A percentile compares a stretch with the other conserved stretches of the same genome.
Evolutionary conservation across 106 monocot genomes (phyloP).

Genomic region (Dendrobium officinale): DNA sequence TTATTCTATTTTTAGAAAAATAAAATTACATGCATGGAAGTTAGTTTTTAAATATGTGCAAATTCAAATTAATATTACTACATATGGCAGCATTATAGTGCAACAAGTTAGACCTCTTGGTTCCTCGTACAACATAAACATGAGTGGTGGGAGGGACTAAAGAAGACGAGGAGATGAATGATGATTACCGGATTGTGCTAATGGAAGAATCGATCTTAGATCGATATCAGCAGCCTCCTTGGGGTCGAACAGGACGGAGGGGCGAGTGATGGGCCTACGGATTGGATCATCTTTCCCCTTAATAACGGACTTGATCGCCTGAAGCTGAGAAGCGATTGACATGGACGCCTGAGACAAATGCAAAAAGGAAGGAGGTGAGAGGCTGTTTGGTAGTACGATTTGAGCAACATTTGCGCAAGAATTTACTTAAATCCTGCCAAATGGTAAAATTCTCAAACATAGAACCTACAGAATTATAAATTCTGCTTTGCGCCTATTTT

Average conservation of each 20-base stretch:
- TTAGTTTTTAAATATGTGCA: background rate
- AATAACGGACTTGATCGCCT: slow-evolving; percentile 51
- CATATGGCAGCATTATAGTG: background rate
- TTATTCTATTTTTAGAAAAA: no score
- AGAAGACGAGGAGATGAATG: background rate
- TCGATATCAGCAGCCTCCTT: slow-evolving; percentile 92
- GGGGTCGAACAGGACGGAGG: slow-evolving; percentile 71
- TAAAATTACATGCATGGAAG: no score
- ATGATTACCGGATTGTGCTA: slow-evolving; percentile 67
- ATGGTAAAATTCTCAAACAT: no score
- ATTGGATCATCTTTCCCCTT: slow-evolving; percentile 30
- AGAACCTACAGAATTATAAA: no score
- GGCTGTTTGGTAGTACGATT: no score
- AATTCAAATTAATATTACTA: background rate
- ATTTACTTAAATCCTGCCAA: no score
- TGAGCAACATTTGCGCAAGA: no score
- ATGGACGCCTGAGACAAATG: slow-evolving; percentile 11
- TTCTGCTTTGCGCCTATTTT: no score
- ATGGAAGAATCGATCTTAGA: slow-evolving; percentile 53
- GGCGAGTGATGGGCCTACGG: slow-evolving; percentile 53
- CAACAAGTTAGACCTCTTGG: background rate
- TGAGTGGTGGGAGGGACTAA: no score
- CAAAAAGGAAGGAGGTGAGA: background rate
- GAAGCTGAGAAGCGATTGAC: slow-evolving; percentile 58
- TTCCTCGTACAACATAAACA: background rate